A percentile compares a stretch with the other conserved stretches of the same genome.
Evolutionary conservation across 2,329 filamentous ascomycete species (phyloP).

Genomic region (Ceratocystis ficicola): DNA sequence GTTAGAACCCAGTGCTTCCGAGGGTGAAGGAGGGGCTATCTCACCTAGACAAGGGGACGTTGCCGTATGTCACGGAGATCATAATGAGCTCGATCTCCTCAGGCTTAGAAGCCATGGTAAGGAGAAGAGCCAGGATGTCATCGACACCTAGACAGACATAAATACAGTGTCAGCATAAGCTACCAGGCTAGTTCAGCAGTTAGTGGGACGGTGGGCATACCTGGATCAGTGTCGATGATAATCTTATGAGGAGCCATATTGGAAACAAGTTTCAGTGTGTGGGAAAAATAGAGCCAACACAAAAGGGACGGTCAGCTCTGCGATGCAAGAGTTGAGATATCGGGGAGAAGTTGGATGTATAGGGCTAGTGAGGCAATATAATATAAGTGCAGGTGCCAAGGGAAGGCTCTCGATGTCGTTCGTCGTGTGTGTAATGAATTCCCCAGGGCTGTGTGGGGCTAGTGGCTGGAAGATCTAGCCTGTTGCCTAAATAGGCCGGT

Average conservation of each 20-base stretch:
- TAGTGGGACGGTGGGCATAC: slow-evolving; percentile 35
- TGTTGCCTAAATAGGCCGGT: neutral
- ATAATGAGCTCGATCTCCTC: slow-evolving; percentile 79
- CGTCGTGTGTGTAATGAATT: neutral
- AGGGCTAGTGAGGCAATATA: neutral
- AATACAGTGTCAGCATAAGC: neutral
- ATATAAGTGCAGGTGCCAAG: neutral
- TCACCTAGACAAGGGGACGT: slow-evolving; percentile 73
- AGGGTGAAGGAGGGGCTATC: neutral
- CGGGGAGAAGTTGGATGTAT: neutral
- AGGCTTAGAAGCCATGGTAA: slow-evolving; percentile 68
- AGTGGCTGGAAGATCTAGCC: neutral
- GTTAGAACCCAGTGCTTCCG: neutral
- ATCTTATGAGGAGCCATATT: slow-evolving; percentile 59
- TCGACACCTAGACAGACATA: slow-evolving; percentile 53
- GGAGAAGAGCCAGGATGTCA: slow-evolving; percentile 76
- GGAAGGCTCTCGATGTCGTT: neutral
- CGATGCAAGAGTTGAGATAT: neutral
- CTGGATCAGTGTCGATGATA: slow-evolving; percentile 91
- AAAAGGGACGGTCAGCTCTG: neutral
- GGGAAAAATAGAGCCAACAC: neutral
- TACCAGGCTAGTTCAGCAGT: neutral
- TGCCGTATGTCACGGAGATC: slow-evolving; percentile 85
- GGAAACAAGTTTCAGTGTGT: neutral
- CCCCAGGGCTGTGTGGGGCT: neutral